Percentiles rank a stretch among this genome's conserved stretches.
phyloP scores from a whole-genome alignment of 805 yeast species.

The Lipomyces yamanashiensis region DNA sequence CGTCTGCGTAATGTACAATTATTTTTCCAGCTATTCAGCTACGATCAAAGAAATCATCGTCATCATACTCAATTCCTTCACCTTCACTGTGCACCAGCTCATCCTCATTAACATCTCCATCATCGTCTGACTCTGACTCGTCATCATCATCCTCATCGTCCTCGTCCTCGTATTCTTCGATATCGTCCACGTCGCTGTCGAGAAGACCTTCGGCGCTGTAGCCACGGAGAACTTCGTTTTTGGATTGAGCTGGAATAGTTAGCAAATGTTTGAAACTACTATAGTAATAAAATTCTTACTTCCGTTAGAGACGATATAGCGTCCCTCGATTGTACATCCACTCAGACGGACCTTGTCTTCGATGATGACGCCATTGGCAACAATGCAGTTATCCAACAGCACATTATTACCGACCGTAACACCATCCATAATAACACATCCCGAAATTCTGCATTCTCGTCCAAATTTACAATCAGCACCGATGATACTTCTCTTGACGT shows the following conservation, averaged over 20 bases:
- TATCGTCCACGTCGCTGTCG: constrained; percentile 40
- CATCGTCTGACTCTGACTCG: constrained; percentile 19
- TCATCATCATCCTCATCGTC: constrained; percentile 27
- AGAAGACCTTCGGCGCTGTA: constrained; percentile 47
- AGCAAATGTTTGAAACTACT: constrained; percentile 37
- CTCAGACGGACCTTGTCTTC: constrained; percentile 67
- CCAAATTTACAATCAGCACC: constrained; percentile 81
- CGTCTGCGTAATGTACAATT: neutral
- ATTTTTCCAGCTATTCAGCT: neutral
- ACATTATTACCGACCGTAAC: constrained; percentile 68
- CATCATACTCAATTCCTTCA: constrained; percentile 34
- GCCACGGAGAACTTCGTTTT: constrained; percentile 46
- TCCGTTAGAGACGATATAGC: constrained; percentile 66
- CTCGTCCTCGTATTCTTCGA: constrained; percentile 37
- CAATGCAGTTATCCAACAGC: constrained; percentile 80
- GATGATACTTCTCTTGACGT: constrained; percentile 82
- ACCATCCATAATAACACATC: constrained; percentile 75
- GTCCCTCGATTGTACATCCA: constrained; percentile 85
- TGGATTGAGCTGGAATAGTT: constrained; percentile 43
- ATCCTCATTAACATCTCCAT: constrained; percentile 29
- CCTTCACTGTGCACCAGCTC: constrained; percentile 32
- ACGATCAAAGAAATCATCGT: constrained; percentile 36
- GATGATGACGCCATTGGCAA: constrained; percentile 72
- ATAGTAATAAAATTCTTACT: constrained; percentile 41
- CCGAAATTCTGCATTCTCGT: constrained; percentile 82